These are phyloP conservation scores for Leccinum rimulosum DNA, from an alignment of 768 basidiomycete genomes.

Conservation along the genomic window DNA sequence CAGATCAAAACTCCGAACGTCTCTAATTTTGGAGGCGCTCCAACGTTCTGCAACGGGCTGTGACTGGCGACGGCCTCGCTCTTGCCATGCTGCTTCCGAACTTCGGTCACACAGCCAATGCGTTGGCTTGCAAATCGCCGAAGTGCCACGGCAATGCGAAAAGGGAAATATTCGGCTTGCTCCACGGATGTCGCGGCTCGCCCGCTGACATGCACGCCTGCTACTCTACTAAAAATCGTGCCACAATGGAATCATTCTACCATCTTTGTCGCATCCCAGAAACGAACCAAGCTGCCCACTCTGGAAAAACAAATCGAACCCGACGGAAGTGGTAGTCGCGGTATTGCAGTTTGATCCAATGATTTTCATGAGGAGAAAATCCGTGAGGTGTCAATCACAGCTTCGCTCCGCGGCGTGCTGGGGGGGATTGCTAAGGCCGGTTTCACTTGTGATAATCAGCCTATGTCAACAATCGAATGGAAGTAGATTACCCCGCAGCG, in stretches of 20 bases:
- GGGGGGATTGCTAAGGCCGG: neutral
- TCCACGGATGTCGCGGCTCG: conserved; percentile 1
- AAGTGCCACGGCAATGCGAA: neutral
- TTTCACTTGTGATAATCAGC: neutral
- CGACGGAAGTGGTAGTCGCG: neutral
- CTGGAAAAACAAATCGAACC: conserved; percentile 7
- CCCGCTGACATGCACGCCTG: conserved; percentile 12
- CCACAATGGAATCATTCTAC: neutral
- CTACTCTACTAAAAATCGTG: neutral
- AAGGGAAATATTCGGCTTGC: neutral
- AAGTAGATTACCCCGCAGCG: neutral
- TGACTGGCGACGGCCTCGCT: neutral
- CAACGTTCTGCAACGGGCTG: no score
- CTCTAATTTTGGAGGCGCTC: no score
- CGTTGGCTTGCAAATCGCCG: neutral
- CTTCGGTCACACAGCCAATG: neutral
- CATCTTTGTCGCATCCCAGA: neutral
- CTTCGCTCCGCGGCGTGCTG: neutral
- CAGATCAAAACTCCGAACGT: no score
- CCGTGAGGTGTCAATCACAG: neutral
- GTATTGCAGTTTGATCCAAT: neutral
- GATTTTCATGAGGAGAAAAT: conserved; percentile 3
- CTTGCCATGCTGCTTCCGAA: neutral
- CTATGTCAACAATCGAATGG: neutral
- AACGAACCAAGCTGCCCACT: conserved; percentile 6